Percentiles rank a stretch among this genome's conserved stretches.
These are phyloP conservation scores for Botrytis elliptica DNA, from an alignment of 2,329 filamentous ascomycete genomes.

Conservation along the genomic window DNA sequence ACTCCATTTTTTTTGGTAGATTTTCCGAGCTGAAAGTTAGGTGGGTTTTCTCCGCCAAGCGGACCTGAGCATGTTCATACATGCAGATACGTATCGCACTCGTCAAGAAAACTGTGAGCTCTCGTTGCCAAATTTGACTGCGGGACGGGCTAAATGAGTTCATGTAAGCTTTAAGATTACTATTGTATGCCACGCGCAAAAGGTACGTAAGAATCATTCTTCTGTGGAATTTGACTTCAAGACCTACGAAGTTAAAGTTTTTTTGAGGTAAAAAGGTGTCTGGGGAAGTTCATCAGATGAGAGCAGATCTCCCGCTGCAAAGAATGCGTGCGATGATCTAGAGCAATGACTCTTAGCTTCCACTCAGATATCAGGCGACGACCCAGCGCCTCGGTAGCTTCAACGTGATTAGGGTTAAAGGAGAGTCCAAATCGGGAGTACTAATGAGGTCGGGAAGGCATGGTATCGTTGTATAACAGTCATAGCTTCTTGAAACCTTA, in stretches of 20 bases:
- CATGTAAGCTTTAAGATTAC: background rate
- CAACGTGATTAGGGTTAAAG: background rate
- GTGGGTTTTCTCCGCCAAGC: background rate
- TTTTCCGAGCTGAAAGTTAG: background rate
- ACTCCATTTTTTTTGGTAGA: background rate
- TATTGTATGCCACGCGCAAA: background rate
- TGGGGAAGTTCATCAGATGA: background rate
- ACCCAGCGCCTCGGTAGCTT: background rate
- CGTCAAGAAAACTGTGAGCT: background rate
- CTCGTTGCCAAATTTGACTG: background rate
- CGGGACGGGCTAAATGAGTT: background rate
- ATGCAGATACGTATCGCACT: background rate
- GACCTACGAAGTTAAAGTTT: background rate
- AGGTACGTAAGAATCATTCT: background rate
- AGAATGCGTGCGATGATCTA: background rate
- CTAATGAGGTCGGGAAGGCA: background rate
- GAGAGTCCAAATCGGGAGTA: background rate
- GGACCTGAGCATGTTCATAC: background rate
- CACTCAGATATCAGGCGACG: background rate
- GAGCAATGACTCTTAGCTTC: background rate
- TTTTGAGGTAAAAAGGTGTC: background rate
- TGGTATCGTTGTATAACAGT: background rate
- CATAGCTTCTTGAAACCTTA: background rate
- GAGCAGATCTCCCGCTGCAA: background rate
- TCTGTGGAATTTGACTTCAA: background rate